Evolutionary conservation across 257 asterid species (phyloP), one percentile per base, ranked within the genome.

Genomic region (Ilex asprella): DNA sequence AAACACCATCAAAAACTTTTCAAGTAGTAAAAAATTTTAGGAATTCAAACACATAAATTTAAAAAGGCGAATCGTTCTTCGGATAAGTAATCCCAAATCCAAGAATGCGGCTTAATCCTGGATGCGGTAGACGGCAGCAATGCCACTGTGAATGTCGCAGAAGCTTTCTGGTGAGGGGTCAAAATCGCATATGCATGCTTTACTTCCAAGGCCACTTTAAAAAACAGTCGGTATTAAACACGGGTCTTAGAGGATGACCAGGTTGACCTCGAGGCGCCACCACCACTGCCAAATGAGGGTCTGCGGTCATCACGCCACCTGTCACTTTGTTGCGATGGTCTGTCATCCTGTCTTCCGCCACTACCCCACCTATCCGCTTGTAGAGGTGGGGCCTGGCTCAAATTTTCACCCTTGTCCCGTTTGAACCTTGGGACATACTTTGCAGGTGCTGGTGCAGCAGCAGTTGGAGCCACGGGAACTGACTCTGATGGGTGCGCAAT

Each of bases 251-350:
- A 21, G 27, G 72, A 44, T 1, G 76, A 64, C 85, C 83, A 77
- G 47, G 75, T 65, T 30, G 83, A 31, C 83, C 71, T 74, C 4
- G 79, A 44, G 39, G 72, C 75, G 35, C 84, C 74, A 32, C 79
- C 27, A 21, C 27, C 27, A 21, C 27, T 21, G 27, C 27, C 75
- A 53, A 51, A 30, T 32, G 68, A 2, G 44, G 85, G 74, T 55
- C 66, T 75, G 15, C 82, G 78, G 15, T 76, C 87, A 60, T 76
- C 86, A 10, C 87, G 82, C 94, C 90, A 82, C 63, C 79, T 61
- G 56, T 75, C 86, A 65, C 59, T 60, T 2, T 21, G 52, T 50
- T 56, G 76, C 27, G 85, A 39, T 58, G 76, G 30, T 55, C 76
- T 73, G 14, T 75, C 77, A 6, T 76, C 86, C 60, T 15, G 16